These are phyloP conservation scores for Phytophthora pistaciae DNA, from an alignment of 352 stramenopile species.

Conservation along the genomic window DNA sequence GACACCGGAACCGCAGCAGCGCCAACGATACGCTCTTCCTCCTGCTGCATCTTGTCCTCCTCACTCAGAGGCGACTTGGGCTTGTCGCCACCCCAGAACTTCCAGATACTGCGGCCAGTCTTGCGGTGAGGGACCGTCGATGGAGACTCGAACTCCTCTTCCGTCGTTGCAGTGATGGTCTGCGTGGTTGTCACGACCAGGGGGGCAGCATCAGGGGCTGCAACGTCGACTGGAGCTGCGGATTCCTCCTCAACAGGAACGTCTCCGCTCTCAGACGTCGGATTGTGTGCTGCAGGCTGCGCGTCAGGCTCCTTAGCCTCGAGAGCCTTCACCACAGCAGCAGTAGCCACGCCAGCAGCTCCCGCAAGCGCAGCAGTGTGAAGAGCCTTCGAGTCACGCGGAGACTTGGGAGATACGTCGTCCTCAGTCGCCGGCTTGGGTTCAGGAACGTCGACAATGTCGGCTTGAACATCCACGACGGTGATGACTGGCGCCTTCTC, in stretches of 20 bases:
- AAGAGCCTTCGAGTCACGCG: neutral
- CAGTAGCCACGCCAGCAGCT: neutral
- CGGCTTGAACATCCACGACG: neutral
- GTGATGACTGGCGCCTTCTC: neutral
- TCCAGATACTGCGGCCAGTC: slow-evolving; percentile 34
- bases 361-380: neutral
- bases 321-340: neutral
- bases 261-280: neutral
- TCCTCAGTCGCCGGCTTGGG: neutral
- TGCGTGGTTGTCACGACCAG: neutral
- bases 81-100: slow-evolving; percentile 32
- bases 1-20: neutral
- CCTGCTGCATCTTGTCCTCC: slow-evolving; percentile 2
- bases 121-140: slow-evolving; percentile 19
- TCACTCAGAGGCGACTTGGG: slow-evolving; percentile 10
- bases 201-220: neutral
- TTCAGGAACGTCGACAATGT: slow-evolving; percentile 10
- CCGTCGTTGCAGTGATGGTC: neutral
- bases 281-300: neutral
- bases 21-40: neutral
- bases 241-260: neutral
- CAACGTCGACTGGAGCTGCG: neutral
- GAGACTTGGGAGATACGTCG: slow-evolving; percentile 2
- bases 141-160: slow-evolving; percentile 12
- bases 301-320: neutral